These are phyloP conservation scores for Trichoderma sp. DNA, from an alignment of 2,329 filamentous ascomycete genomes.

Conservation along the genomic window DNA sequence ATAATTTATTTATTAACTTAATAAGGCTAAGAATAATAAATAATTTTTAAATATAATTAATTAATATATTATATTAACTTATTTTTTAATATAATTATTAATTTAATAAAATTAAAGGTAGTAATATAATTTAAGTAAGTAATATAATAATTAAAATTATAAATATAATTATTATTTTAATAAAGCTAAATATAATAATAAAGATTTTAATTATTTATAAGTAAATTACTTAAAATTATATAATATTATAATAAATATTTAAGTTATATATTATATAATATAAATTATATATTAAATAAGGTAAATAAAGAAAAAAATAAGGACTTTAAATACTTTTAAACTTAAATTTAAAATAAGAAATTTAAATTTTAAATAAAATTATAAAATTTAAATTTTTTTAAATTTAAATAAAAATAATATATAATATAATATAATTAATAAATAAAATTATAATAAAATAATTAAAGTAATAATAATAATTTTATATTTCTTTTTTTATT, in stretches of 20 bases:
- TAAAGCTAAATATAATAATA: background rate
- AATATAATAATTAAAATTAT: background rate
- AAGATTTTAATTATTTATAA: no score
- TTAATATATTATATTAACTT: background rate
- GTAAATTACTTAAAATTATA: background rate
- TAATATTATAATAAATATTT: background rate
- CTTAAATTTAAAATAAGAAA: no score
- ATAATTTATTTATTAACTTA: background rate
- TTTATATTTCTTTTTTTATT: background rate
- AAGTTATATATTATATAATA: background rate
- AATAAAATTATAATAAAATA: no score
- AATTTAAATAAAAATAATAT: no score
- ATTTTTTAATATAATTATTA: background rate
- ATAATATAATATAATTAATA: no score
- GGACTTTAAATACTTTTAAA: background rate
- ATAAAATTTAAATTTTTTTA: no score
- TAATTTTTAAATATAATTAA: background rate
- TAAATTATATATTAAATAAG: background rate
- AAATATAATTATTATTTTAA: background rate
- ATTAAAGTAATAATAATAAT: background rate
- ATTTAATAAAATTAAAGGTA: no score
- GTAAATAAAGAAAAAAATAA: background rate
- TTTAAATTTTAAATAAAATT: background rate
- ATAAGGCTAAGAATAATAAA: no score
- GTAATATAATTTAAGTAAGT: background rate